Evolutionary conservation across 176 grass and related monocot genomes (phyloP), one percentile per base, ranked within the genome.

Genomic region (Oryza punctata): DNA sequence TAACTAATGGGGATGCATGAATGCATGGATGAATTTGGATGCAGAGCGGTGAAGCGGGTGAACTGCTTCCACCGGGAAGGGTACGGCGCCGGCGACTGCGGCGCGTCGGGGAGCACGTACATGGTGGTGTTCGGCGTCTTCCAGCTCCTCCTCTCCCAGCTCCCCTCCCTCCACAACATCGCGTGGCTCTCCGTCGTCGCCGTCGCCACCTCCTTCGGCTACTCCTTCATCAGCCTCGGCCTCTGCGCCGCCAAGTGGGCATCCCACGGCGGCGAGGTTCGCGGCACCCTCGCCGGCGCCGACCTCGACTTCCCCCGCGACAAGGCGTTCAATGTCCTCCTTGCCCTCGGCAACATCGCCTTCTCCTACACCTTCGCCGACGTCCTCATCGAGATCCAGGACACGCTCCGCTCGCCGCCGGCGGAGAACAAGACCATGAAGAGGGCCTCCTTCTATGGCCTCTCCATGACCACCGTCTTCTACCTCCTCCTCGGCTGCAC

Each of bases 321-420:
- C 1, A 98, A 91, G 87, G 66, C 82, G 3, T 98, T 96, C 82
- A 94, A 98, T 75, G 91, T 98, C 47, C 96, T 98, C 27, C 85
- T 98, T 3, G 89, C 96, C 6, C 79, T 98, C 0, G 96, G 96
- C 16, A 98, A 98, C 80, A 92, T 98, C 6, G 96, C 96, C 15
- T 98, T 98, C 60, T 92, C 96, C 21, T 98, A 98, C 84, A 98
- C 96, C 21, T 98, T 98, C 77, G 93, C 96, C 12, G 96, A 98
- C 72, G 83, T 98, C 72, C 83, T 98, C 72, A 98, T 98, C 45
- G 96, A 98, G 82, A 98, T 98, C 69, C 96, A 98, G 91, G 87
- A 93, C 78, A 99, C 96, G 65, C 73, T 99, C 40, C 81, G 83
- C 49, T 85, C 96, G 47, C 93, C 93, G 14, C 96, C 96, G 0